Percentiles rank a stretch among this genome's conserved stretches.
phyloP scores from a whole-genome alignment of 2,329 filamentous ascomycete species.

The Alternaria triticina region DNA sequence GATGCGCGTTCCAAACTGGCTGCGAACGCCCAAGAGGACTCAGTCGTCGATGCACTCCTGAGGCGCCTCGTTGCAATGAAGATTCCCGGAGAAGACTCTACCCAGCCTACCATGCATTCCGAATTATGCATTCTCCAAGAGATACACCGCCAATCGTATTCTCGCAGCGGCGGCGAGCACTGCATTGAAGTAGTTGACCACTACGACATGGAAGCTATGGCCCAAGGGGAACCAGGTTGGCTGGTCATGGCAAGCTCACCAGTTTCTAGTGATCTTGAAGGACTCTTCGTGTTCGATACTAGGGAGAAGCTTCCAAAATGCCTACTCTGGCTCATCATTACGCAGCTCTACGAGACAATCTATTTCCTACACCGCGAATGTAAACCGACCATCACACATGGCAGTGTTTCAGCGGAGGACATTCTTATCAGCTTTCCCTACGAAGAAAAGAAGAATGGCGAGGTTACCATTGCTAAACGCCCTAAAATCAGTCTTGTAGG shows the following conservation, averaged over 20 bases:
- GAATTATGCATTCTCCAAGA: neutral
- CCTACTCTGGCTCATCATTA: slow-evolving; percentile 4
- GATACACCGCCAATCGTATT: neutral
- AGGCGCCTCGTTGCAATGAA: neutral
- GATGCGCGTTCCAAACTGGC: neutral
- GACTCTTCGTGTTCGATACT: neutral
- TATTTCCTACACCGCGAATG: slow-evolving; percentile 6
- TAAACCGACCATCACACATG: slow-evolving; percentile 2
- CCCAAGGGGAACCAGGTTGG: neutral
- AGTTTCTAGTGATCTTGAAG: neutral
- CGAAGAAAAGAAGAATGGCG: neutral
- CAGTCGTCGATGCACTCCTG: neutral
- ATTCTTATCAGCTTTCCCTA: slow-evolving; percentile 3
- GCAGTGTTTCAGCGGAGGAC: neutral
- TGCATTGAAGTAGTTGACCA: neutral
- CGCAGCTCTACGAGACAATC: neutral
- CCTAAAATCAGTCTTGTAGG: neutral
- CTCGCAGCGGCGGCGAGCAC: neutral
- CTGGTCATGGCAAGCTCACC: neutral
- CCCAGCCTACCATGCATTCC: neutral
- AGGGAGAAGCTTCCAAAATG: neutral
- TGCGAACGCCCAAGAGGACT: neutral
- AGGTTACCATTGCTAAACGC: neutral
- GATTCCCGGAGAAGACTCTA: neutral
- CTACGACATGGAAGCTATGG: neutral